phyloP scores from a whole-genome alignment of 2,329 filamentous ascomycete genomes.

The Drechslerella dactyloides region DNA sequence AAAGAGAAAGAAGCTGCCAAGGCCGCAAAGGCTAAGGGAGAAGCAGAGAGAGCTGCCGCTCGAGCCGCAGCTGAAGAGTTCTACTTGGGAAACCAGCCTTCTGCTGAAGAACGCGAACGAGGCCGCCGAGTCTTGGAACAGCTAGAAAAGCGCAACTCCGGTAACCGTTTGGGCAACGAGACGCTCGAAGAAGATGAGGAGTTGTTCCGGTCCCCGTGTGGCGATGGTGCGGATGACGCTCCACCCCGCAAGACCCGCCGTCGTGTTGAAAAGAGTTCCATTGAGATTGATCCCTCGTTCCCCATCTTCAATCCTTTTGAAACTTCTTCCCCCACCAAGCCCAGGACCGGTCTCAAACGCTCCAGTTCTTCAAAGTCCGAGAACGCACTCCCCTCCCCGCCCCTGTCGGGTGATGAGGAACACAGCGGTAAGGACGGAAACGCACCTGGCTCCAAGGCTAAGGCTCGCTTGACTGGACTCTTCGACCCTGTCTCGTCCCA shows the following conservation, averaged over 20 bases:
- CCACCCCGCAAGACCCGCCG: conserved; percentile 18
- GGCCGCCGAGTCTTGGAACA: not conserved
- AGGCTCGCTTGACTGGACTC: conserved; percentile 41
- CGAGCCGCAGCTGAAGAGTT: too few relatives aligned
- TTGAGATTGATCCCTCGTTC: conserved; percentile 29
- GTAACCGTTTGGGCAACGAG: too few relatives aligned
- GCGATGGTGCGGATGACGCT: conserved; percentile 6
- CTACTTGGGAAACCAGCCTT: too few relatives aligned
- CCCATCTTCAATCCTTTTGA: conserved; percentile 47
- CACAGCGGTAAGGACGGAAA: conserved; percentile 37
- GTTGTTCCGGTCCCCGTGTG: not conserved
- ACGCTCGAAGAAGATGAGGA: not conserved
- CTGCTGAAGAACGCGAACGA: not conserved
- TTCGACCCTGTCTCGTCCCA: conserved; percentile 42
- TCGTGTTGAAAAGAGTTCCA: conserved; percentile 7
- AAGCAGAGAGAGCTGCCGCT: too few relatives aligned
- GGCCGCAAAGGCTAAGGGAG: conserved; percentile 7
- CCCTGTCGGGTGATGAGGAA: conserved; percentile 39
- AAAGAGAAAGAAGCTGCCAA: conserved; percentile 14
- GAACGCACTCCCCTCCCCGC: conserved; percentile 29
- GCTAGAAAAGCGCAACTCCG: not conserved
- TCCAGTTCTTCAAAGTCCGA: conserved; percentile 16
- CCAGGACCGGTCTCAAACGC: conserved; percentile 14
- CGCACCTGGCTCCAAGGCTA: conserved; percentile 38
- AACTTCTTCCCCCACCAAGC: not conserved